Conservation (phyloP, 1,139 yeast species). For the Nakaseomyces kungkrabaensis region DNA sequence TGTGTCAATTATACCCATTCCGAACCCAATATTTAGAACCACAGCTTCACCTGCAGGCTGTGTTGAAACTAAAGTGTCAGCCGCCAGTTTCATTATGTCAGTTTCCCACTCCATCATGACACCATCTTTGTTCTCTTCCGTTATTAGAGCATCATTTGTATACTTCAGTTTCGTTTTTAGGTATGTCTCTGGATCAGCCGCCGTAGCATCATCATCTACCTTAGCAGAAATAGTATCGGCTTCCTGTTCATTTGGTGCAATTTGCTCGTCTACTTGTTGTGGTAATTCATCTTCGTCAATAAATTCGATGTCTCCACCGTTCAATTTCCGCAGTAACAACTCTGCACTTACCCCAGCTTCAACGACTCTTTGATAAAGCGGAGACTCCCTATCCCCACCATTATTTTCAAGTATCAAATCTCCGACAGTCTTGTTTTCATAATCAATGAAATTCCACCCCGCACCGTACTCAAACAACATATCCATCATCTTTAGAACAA, state of each 20-base stretch:
- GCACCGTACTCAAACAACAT: conserved; percentile 76
- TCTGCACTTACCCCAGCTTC: conserved; percentile 92
- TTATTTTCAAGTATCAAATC: conserved; percentile 51
- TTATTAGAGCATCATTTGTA: conserved; percentile 59
- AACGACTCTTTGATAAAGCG: conserved; percentile 45
- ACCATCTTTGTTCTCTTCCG: conserved; percentile 70
- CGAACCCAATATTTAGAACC: conserved; percentile 82
- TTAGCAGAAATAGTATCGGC: not conserved
- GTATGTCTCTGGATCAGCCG: conserved; percentile 56
- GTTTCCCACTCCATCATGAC: conserved; percentile 98
- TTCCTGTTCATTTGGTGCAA: conserved; percentile 11
- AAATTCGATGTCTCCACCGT: conserved; percentile 48
- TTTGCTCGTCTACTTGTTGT: conserved; percentile 10
- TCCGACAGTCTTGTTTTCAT: conserved; percentile 64
- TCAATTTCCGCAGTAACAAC: conserved; percentile 60
- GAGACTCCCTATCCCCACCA: conserved; percentile 29
- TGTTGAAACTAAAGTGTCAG: conserved; percentile 50
- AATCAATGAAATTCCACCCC: conserved; percentile 74
- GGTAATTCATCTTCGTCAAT: conserved; percentile 22
- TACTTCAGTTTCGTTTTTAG: conserved; percentile 60
- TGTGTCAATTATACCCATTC: conserved; percentile 89
- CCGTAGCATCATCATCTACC: conserved; percentile 39
- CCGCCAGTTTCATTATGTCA: conserved; percentile 69
- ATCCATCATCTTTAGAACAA: conserved; percentile 49
- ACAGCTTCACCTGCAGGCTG: conserved; percentile 33